Conservation (phyloP, 2,329 filamentous ascomycete species). For the Penicillium olsonii region DNA sequence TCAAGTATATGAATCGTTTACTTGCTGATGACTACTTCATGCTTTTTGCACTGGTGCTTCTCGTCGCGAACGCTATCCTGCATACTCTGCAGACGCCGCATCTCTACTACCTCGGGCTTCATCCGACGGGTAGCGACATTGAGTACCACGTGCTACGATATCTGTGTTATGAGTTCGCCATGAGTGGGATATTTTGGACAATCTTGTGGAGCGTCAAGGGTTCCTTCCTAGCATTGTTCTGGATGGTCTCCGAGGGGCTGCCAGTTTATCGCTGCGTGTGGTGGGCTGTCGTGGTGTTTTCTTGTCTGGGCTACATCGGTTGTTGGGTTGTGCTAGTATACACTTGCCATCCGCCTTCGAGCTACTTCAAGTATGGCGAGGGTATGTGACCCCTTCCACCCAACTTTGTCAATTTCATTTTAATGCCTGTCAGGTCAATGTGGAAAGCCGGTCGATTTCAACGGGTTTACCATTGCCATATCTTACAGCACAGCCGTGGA, state of each 20-base stretch:
- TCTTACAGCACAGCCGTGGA: slow-evolving; percentile 25
- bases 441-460: slow-evolving; percentile 14
- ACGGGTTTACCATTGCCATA: slow-evolving; percentile 19
- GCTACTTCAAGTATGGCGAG: slow-evolving; percentile 20
- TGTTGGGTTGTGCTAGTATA: slow-evolving; percentile 21
- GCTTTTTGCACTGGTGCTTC: slow-evolving; percentile 14
- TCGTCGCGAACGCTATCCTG: slow-evolving; percentile 20
- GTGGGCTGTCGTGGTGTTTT: slow-evolving; percentile 13
- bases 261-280: slow-evolving; percentile 19
- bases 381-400: background rate
- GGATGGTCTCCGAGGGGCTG: slow-evolving; percentile 17
- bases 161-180: slow-evolving; percentile 18
- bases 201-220: slow-evolving; percentile 24
- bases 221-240: slow-evolving; percentile 23
- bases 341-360: slow-evolving; percentile 20
- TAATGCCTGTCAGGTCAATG: slow-evolving; percentile 15
- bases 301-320: slow-evolving; percentile 13
- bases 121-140: slow-evolving; percentile 11
- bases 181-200: slow-evolving; percentile 25
- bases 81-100: slow-evolving; percentile 23
- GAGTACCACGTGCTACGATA: slow-evolving; percentile 15
- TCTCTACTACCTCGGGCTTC: slow-evolving; percentile 20
- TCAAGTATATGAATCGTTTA: slow-evolving; percentile 16
- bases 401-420: background rate
- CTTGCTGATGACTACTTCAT: slow-evolving; percentile 23